A percentile compares a stretch with the other conserved stretches of the same genome.
phyloP scores from a whole-genome alignment of 371 early-diverging fungal genomes.

The Phascolomyces articulosus region DNA sequence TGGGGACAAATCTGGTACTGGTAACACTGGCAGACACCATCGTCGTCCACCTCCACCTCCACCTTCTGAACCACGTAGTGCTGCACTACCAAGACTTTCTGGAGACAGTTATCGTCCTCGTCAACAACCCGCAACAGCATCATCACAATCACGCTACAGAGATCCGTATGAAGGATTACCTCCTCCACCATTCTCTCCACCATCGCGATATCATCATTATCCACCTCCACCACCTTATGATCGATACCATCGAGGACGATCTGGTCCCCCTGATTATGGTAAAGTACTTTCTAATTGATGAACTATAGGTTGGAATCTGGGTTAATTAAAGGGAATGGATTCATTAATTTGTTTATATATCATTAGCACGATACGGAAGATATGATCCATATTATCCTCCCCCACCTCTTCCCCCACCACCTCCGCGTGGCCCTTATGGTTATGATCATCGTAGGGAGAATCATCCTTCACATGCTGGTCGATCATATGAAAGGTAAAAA shows the following conservation, averaged over 20 bases:
- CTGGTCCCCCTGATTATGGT: background rate
- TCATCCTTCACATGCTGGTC: background rate
- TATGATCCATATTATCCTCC: background rate
- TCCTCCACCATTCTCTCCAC: background rate
- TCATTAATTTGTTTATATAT: background rate
- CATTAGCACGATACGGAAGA: background rate
- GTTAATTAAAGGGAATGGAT: too few species aligned
- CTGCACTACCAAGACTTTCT: background rate
- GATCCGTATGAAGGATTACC: background rate
- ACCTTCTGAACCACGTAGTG: background rate
- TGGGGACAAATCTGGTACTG: background rate
- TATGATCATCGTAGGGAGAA: background rate
- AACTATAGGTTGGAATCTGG: too few species aligned
- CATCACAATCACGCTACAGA: slow-evolving; percentile 1
- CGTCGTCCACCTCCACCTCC: background rate
- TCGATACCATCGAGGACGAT: background rate
- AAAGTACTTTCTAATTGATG: background rate
- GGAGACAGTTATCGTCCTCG: background rate
- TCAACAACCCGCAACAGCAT: background rate
- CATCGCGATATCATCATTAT: background rate
- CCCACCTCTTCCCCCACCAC: background rate
- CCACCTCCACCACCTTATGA: background rate
- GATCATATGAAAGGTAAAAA: background rate
- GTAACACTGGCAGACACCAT: too few species aligned
- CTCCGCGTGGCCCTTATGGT: background rate